Percentiles rank a stretch among this genome's conserved stretches.
phyloP scores from a whole-genome alignment of 176 grass and related monocot species.

The Cenchrus americanus region DNA sequence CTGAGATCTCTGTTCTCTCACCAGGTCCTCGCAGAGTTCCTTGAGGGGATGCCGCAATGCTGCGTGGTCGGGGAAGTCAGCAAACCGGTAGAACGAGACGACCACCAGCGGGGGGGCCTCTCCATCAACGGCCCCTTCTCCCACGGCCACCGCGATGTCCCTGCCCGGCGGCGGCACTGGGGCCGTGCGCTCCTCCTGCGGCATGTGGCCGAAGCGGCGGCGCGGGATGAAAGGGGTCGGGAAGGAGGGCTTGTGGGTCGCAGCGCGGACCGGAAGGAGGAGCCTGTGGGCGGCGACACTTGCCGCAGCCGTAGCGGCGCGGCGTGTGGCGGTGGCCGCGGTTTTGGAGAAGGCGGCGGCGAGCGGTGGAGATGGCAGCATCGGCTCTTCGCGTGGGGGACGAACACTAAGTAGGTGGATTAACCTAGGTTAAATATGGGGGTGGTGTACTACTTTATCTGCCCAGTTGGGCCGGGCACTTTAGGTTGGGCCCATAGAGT shows the following conservation, averaged over 20 bases:
- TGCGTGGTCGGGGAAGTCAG: constrained; percentile 80
- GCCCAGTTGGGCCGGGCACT: neutral
- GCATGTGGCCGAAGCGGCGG: constrained; percentile 39
- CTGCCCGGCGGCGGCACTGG: constrained; percentile 30
- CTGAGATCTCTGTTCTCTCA: constrained; percentile 39
- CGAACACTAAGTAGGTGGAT: neutral
- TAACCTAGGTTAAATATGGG: neutral
- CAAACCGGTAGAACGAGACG: constrained; percentile 88
- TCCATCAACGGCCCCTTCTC: neutral
- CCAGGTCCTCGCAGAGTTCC: constrained; percentile 81
- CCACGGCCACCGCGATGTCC: constrained; percentile 39
- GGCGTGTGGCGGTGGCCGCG: constrained; percentile 38
- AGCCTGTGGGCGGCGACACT: constrained; percentile 35
- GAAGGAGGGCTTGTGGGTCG: neutral
- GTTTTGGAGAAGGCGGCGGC: constrained; percentile 49
- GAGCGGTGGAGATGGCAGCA: constrained; percentile 53
- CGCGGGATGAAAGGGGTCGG: constrained; percentile 7
- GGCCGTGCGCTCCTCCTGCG: constrained; percentile 19
- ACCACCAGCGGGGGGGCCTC: constrained; percentile 54
- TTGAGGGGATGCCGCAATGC: constrained; percentile 68
- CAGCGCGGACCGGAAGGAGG: constrained; percentile 22
- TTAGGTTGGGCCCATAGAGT: neutral
- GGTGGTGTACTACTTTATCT: neutral
- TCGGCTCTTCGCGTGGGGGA: constrained; percentile 3
- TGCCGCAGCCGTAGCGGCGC: constrained; percentile 47